phyloP scores from a whole-genome alignment of 2,329 filamentous ascomycete species.

The Colletotrichum chlorophyti region DNA sequence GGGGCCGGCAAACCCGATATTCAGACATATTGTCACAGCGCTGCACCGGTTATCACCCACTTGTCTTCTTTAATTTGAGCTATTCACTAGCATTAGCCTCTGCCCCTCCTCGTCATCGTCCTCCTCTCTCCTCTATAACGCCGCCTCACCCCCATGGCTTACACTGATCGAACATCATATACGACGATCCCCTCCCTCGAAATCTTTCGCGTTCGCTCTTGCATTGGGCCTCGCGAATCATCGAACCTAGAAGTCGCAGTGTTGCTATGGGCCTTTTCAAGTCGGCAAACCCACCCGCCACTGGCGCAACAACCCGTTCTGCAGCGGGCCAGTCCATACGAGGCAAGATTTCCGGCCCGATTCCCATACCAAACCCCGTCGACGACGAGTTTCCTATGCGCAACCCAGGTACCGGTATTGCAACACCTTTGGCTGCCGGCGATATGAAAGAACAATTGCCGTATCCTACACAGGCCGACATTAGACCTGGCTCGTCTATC shows the following conservation, averaged over 20 bases:
- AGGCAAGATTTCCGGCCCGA: conserved; percentile 67
- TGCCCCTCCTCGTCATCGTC: conserved; percentile 15
- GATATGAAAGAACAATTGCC: conserved; percentile 31
- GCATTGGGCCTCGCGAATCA: conserved; percentile 5
- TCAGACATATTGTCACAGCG: conserved; percentile 15
- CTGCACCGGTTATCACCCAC: conserved; percentile 19
- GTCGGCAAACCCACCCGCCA: conserved; percentile 41
- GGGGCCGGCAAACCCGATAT: not conserved
- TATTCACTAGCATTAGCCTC: conserved; percentile 19
- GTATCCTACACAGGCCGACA: conserved; percentile 23
- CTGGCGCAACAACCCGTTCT: conserved; percentile 41
- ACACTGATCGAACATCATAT: conserved; percentile 24
- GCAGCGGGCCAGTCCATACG: conserved; percentile 57
- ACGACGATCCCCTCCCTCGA: conserved; percentile 15
- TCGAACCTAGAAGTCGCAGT: not conserved
- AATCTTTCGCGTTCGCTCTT: conserved; percentile 10
- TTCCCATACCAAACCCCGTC: conserved; percentile 56
- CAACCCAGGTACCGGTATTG: conserved; percentile 46
- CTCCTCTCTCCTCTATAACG: not conserved
- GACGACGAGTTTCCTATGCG: conserved; percentile 63
- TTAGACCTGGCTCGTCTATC: conserved; percentile 4
- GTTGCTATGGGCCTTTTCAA: conserved; percentile 53
- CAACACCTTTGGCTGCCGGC: conserved; percentile 37
- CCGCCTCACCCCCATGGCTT: conserved; percentile 20
- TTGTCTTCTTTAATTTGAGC: not conserved